phyloP scores from a whole-genome alignment of 805 yeast genomes.

The Scheffersomyces lignosus region DNA sequence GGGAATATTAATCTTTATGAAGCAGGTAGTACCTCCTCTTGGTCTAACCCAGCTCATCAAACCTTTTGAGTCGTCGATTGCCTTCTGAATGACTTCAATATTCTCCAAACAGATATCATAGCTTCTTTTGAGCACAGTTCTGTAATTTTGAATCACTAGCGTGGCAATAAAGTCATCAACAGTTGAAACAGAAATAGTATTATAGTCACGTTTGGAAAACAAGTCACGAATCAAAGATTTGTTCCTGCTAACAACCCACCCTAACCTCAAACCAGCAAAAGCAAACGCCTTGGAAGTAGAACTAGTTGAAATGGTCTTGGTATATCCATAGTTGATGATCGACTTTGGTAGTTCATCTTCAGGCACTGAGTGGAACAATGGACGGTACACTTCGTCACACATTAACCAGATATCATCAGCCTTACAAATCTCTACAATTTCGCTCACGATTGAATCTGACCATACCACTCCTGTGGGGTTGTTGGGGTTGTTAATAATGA shows the following conservation, averaged over 20 bases:
- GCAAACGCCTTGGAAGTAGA: conserved; percentile 57
- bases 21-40: conserved; percentile 48
- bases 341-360: conserved; percentile 33
- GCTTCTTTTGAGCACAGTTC: conserved; percentile 39
- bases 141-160: conserved; percentile 38
- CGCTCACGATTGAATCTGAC: conserved; percentile 27
- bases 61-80: conserved; percentile 30
- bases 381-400: conserved; percentile 57
- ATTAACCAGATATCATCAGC: conserved; percentile 33
- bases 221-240: conserved; percentile 27
- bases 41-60: conserved; percentile 43
- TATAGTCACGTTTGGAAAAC: conserved; percentile 47
- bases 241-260: conserved; percentile 50
- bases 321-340: conserved; percentile 40
- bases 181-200: conserved; percentile 48
- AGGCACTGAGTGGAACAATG: conserved; percentile 43
- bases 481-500: conserved; percentile 49
- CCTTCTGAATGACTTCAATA: conserved; percentile 32
- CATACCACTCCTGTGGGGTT: conserved; percentile 43
- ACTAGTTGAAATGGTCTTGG: conserved; percentile 46
- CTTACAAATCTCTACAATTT: conserved; percentile 39
- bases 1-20: conserved; percentile 33
- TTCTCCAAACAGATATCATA: conserved; percentile 39
- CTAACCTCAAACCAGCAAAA: conserved; percentile 52
- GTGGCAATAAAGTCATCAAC: conserved; percentile 48